These are phyloP conservation scores for Opeltia flavorubescens DNA, from an alignment of 495 filamentous ascomycete genomes.

Conservation along the genomic window DNA sequence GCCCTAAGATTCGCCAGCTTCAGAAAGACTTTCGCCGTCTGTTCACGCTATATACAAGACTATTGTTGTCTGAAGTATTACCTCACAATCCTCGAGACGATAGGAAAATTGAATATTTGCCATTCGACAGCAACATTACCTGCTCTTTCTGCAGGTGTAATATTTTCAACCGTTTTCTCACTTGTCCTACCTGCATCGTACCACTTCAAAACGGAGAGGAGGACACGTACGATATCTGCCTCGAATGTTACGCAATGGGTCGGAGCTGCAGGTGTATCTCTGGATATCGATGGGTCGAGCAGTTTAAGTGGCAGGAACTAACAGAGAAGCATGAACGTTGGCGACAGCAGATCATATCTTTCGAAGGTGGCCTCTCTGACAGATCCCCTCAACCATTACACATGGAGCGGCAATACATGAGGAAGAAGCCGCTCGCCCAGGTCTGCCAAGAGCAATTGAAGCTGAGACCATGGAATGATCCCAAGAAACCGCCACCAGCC, in stretches of 20 bases:
- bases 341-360: constrained; percentile 57
- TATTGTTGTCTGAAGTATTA: constrained; percentile 78
- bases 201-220: constrained; percentile 43
- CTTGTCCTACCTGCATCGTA: constrained; percentile 62
- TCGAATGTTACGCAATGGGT: constrained; percentile 93
- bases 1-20: constrained; percentile 49
- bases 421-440: constrained; percentile 68
- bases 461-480: constrained; percentile 50
- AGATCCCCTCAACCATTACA: constrained; percentile 49
- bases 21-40: constrained; percentile 65
- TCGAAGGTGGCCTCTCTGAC: constrained; percentile 45
- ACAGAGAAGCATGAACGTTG: constrained; percentile 65
- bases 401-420: constrained; percentile 43
- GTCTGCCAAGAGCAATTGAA: constrained; percentile 80
- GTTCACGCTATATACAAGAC: constrained; percentile 58
- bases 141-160: constrained; percentile 94
- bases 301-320: constrained; percentile 75
- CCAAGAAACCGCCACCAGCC: constrained; percentile 27
- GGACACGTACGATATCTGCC: constrained; percentile 84
- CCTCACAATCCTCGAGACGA: constrained; percentile 42
- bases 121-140: constrained; percentile 77
- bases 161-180: constrained; percentile 93
- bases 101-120: constrained; percentile 52
- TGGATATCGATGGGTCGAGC: constrained; percentile 77
- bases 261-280: constrained; percentile 81